phyloP scores from a whole-genome alignment of 2,329 filamentous ascomycete genomes.

The Colletotrichum sansevieriae region DNA sequence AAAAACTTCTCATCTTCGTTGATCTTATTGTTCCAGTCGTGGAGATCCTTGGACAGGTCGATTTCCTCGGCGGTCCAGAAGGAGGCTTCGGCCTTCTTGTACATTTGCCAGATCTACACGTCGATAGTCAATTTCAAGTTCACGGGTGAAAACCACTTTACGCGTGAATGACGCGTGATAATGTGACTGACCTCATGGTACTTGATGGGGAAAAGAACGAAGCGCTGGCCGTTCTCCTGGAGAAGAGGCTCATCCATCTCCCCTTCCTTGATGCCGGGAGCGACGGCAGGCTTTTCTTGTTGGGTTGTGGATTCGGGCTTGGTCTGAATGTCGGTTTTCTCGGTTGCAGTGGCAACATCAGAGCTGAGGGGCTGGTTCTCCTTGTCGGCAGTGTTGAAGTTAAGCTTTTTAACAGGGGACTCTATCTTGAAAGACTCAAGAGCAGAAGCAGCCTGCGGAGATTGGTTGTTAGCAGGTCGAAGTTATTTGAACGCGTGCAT shows the following conservation, averaged over 20 bases:
- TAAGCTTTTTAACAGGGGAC: constrained; percentile 90
- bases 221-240: constrained; percentile 94
- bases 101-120: constrained; percentile 98
- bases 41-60: constrained; percentile 97
- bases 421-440: constrained; percentile 94
- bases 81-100: constrained; percentile 99
- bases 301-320: constrained; percentile 66
- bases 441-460: constrained; percentile 81
- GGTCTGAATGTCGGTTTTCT: constrained; percentile 71
- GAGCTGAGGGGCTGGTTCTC: constrained; percentile 76
- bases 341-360: constrained; percentile 64
- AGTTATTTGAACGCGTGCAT: constrained; percentile 1
- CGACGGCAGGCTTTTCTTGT: constrained; percentile 58
- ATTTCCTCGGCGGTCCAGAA: constrained; percentile 99
- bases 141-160: constrained; percentile 66
- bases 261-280: constrained; percentile 70
- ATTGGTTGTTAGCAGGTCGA: constrained; percentile 49
- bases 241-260: constrained; percentile 91
- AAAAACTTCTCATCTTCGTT: constrained; percentile 99
- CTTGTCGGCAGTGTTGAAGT: constrained; percentile 81
- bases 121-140: constrained; percentile 54
- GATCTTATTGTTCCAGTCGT: constrained; percentile 98
- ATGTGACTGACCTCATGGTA: constrained; percentile 89
- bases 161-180: constrained; percentile 69
- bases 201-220: constrained; percentile 98